Percentiles rank a stretch among this genome's conserved stretches.
Evolutionary conservation across 2,329 filamentous ascomycete species (phyloP).

Genomic region (Monilinia fructigena): DNA sequence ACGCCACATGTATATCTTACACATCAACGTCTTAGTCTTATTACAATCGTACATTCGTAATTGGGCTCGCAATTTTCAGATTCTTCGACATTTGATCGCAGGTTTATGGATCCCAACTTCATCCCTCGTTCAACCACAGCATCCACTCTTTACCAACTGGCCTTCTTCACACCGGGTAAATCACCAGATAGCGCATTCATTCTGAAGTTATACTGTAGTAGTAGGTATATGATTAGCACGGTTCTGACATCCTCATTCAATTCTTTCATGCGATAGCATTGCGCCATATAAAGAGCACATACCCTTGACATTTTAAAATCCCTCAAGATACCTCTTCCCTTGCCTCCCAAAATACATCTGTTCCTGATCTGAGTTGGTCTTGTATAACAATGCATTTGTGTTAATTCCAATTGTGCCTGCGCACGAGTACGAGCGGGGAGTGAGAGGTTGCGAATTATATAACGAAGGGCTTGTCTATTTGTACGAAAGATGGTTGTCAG

Average conservation of each 20-base stretch:
- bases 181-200: conserved; percentile 82
- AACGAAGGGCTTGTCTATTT: conserved; percentile 81
- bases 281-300: conserved; percentile 45
- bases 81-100: conserved; percentile 6
- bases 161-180: conserved; percentile 90
- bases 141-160: conserved; percentile 72
- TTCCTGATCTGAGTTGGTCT: conserved; percentile 91
- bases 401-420: conserved; percentile 88
- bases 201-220: conserved; percentile 80
- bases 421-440: conserved; percentile 79
- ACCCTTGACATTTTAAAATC: conserved; percentile 93
- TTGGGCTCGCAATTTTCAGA: background rate
- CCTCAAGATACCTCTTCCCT: conserved; percentile 82
- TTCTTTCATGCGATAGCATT: background rate
- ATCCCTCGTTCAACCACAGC: background rate
- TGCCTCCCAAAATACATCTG: conserved; percentile 88
- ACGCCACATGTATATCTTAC: conserved; percentile 6
- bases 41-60: conserved; percentile 12
- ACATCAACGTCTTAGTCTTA: background rate
- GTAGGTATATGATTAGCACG: conserved; percentile 10
- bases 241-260: background rate
- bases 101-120: background rate
- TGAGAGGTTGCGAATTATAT: conserved; percentile 89
- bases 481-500: conserved; percentile 21
- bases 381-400: conserved; percentile 95